These are phyloP conservation scores for Aspergillus japonicus DNA, from an alignment of 2,329 filamentous ascomycete genomes.

Conservation along the genomic window DNA sequence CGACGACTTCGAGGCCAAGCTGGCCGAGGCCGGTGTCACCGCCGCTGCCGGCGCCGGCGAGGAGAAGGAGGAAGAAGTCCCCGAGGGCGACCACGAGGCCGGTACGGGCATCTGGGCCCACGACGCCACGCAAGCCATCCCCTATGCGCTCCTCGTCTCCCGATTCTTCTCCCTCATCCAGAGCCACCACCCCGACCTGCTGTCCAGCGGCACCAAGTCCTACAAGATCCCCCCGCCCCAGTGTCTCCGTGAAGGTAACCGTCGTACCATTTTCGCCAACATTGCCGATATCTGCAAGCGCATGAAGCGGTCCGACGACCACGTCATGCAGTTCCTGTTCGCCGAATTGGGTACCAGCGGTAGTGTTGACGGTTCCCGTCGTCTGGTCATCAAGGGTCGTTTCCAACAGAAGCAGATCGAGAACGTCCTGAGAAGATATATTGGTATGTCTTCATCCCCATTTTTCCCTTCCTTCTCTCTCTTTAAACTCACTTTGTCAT, in stretches of 20 bases:
- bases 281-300: constrained; percentile 98
- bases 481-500: background rate
- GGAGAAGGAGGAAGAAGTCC: constrained; percentile 56
- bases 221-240: constrained; percentile 99
- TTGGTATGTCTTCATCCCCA: constrained; percentile 62
- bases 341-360: constrained; percentile 97
- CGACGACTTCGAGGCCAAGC: constrained; percentile 67
- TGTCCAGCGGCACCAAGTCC: constrained; percentile 82
- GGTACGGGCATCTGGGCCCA: constrained; percentile 91
- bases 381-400: constrained; percentile 97
- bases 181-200: constrained; percentile 94
- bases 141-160: constrained; percentile 78
- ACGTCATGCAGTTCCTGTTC: constrained; percentile 95
- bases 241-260: constrained; percentile 99
- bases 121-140: constrained; percentile 72
- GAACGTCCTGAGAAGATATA: constrained; percentile 93
- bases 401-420: constrained; percentile 99
- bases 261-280: constrained; percentile 99
- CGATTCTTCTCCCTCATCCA: constrained; percentile 95
- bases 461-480: background rate
- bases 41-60: constrained; percentile 57
- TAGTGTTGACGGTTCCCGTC: constrained; percentile 87
- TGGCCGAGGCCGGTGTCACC: constrained; percentile 59
- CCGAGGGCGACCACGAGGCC: constrained; percentile 74
- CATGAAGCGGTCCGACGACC: constrained; percentile 98